Evolutionary conservation across 1,284 basidiomycete species (phyloP), one percentile per base, ranked within the genome.

Genomic region (Boletellus deceptivus): DNA sequence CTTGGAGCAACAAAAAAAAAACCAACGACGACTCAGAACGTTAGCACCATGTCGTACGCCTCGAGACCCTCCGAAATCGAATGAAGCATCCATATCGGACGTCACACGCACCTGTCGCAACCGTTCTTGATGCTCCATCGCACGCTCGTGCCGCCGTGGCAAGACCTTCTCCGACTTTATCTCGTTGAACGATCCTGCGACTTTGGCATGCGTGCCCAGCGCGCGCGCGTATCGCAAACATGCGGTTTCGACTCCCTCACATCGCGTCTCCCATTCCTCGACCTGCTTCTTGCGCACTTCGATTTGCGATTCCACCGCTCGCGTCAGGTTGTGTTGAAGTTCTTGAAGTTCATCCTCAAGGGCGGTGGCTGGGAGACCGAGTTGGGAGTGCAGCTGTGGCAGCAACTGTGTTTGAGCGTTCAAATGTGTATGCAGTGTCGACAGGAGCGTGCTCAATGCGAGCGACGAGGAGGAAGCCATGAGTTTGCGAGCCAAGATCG

Each of bases 361-460:
- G 0, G 89, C 84, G 3, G 82, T 82, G 22, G 79, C 69, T 18
- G 89, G 86, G 16, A 91, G 74, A 24, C 89, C 89, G 14, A 91
- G 84, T 56, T 81, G 81, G 4, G 74, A 72, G 59, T 91, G 87
- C 6, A 91, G 73, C 6, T 83, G 82, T 6, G 89, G 89, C 10
- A 91, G 71, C 16, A 89, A 72, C 57, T 85, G 80, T 0, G 86
- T 89, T 69, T 91, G 88, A 3, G 82, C 73, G 64, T 86, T 86
- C 3, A 91, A 72, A 63, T 89, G 85, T 11, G 83, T 79, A 57
- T 91, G 88, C 22, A 91, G 68, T n/a, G 86, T 84, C 64, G 86
- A 82, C 8, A 91, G 74, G 9, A 91, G 74, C 10, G 84, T 75
- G 43, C 84, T 86, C 43, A 84, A 55, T 22, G 70, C 63, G 53